Base-by-base conservation (phyloP, 495 filamentous ascomycete genomes). In the Penicillium ochrochloron region DNA sequence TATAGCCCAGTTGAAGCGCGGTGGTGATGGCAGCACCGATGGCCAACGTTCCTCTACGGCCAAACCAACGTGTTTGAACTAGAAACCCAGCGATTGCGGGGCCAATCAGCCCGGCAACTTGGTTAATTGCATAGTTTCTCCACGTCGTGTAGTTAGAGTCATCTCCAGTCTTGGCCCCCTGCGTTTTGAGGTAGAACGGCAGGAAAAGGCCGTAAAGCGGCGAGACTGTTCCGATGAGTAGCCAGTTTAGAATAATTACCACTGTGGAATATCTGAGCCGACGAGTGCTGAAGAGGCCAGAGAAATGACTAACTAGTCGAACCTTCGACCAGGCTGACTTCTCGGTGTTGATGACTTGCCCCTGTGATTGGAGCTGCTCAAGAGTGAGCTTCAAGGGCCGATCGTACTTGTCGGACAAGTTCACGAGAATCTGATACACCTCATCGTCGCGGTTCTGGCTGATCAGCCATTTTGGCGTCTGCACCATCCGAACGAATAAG, bases 201-300 rank as follows among this genome's bases (percentile, higher is more conserved):
- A 90, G 72, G 73, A 89, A 90, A 57, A 88, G 86, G 66, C 88
- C 86, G 74, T 87, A 89, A 9, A 90, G 75, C 9, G 87, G 88
- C 65, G 88, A 89, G 31, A 83, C 85, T 34, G 90, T 79, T 6
- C 87, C 88, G 62, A 90, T 86, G n/a, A 90, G 71, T 19, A 83
- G 76, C 88, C 88, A 90, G 0, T 82, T 85, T 7, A 88, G 60
- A 86, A 87, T 89, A 60, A 90, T 84, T 77, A 55, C 25, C 12
- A 35, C 7, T 8, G 52, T 55, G 25, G 52, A 33, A 27, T 33
- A 34, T 14, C 25, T 31, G 25, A 55, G 10, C n/a, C 29, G 7
- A 33, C 29, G 25, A 14, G 52, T 55, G 11, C 11, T 19, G n/a
- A 55, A 55, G 5, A 55, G 31, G 31, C 52, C 29, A 15, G 25